A percentile compares a stretch with the other conserved stretches of the same genome.
These are phyloP conservation scores for Agastache rugosa DNA, from an alignment of 257 asterid genomes.

Conservation along the genomic window DNA sequence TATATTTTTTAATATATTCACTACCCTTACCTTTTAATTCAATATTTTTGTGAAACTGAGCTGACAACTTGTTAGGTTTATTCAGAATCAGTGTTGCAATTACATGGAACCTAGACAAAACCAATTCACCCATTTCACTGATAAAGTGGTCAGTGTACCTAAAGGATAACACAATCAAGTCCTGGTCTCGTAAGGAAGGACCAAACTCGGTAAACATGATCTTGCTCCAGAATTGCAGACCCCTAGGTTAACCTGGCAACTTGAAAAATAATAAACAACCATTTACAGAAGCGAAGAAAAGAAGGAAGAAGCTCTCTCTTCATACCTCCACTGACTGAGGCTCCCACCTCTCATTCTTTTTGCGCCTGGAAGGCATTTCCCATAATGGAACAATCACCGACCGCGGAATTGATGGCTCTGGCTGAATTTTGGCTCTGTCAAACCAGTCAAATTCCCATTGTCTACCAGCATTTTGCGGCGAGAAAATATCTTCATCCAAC, in stretches of 20 bases:
- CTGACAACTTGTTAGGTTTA: neutral
- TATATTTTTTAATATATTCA: neutral
- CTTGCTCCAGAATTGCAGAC: slow-evolving; percentile 29
- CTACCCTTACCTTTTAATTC: neutral
- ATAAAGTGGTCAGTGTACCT: neutral
- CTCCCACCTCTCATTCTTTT: slow-evolving; percentile 67
- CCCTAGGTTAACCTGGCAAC: neutral
- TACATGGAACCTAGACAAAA: neutral
- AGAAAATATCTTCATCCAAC: slow-evolving; percentile 78
- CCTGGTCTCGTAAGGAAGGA: neutral
- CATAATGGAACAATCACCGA: slow-evolving; percentile 82
- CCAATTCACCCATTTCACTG: neutral
- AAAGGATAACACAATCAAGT: neutral
- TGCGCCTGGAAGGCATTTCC: slow-evolving; percentile 91
- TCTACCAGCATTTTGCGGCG: slow-evolving; percentile 80
- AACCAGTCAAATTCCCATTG: slow-evolving; percentile 99
- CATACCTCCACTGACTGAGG: slow-evolving; percentile 88
- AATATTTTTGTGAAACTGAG: neutral
- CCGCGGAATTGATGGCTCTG: slow-evolving; percentile 82
- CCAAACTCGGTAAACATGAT: neutral
- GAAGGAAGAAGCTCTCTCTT: slow-evolving; percentile 31
- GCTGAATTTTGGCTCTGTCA: slow-evolving; percentile 73
- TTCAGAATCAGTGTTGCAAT: neutral
- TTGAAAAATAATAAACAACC: neutral
- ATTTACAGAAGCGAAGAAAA: slow-evolving; percentile 9